Evolutionary conservation across 2,329 filamentous ascomycete genomes (phyloP).

Genomic region (Fusarium sulawesiense): DNA sequence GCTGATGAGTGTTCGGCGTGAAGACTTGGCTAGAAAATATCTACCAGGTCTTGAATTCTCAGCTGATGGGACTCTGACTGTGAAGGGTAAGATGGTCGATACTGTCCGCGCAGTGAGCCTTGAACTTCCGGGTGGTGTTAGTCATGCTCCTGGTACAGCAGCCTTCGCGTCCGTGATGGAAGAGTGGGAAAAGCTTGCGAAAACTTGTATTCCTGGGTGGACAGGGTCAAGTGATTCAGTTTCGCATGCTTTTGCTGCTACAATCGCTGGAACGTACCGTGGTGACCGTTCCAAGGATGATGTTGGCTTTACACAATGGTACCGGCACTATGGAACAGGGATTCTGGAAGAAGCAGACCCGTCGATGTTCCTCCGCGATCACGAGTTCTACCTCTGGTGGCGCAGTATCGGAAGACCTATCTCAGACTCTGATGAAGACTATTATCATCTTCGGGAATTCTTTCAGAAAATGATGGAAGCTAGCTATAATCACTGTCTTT

Average conservation of each 20-base stretch:
- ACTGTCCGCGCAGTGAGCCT: background rate
- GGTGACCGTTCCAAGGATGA: accelerated
- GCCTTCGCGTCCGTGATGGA: background rate
- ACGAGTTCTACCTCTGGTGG: constrained; percentile 30
- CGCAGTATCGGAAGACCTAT: accelerated
- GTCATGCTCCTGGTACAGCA: background rate
- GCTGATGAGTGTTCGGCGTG: background rate
- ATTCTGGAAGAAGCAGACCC: background rate
- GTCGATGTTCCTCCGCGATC: constrained; percentile 1
- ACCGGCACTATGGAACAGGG: constrained; percentile 15
- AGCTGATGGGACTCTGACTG: background rate
- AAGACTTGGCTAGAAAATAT: background rate
- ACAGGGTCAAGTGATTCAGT: background rate
- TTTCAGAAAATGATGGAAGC: background rate
- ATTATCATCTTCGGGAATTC: background rate
- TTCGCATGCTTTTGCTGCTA: background rate
- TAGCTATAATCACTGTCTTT: constrained; percentile 15
- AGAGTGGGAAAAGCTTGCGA: constrained; percentile 2
- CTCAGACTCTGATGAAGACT: accelerated
- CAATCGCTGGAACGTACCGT: background rate
- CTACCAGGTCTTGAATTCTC: background rate
- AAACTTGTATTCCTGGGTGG: background rate
- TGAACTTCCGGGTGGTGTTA: background rate
- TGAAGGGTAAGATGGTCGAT: constrained; percentile 18
- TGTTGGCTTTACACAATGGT: constrained; percentile 9